Conservation (phyloP, 768 basidiomycete genomes). For the Leccinum olivaceopallidum region DNA sequence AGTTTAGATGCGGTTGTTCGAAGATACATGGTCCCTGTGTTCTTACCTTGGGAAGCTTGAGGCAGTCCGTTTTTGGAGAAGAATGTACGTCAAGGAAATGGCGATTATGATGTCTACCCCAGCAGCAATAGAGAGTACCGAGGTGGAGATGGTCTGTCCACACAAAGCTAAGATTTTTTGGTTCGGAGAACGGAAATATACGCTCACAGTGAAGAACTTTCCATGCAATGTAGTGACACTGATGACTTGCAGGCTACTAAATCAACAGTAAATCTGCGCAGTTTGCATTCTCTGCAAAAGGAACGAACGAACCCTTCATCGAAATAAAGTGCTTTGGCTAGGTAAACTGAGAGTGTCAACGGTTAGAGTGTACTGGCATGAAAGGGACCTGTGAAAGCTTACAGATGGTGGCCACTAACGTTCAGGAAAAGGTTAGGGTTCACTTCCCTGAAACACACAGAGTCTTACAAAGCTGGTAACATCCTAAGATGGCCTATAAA, state of each 20-base stretch:
- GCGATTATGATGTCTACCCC: conserved; percentile 11
- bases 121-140: not conserved
- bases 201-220: not conserved
- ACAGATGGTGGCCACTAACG: conserved; percentile 7
- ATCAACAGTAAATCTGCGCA: not conserved
- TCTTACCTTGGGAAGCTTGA: not conserved
- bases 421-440: not conserved
- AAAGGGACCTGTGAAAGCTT: not conserved
- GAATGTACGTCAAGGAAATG: conserved; percentile 5
- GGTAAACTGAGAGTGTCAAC: conserved; percentile 4
- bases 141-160: not conserved
- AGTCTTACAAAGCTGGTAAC: conserved; percentile 14
- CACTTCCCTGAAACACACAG: no score
- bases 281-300: not conserved
- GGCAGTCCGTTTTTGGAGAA: not conserved
- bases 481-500: conserved; percentile 2
- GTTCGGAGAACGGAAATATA: not conserved
- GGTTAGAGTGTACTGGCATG: not conserved
- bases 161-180: not conserved
- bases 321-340: not conserved
- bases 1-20: not conserved
- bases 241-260: conserved; percentile 1
- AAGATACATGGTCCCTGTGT: not conserved
- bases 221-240: not conserved
- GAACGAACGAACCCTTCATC: conserved; percentile 6